Evolutionary conservation across 2,329 filamentous ascomycete species (phyloP).

Genomic region (Fusarium paranaense): DNA sequence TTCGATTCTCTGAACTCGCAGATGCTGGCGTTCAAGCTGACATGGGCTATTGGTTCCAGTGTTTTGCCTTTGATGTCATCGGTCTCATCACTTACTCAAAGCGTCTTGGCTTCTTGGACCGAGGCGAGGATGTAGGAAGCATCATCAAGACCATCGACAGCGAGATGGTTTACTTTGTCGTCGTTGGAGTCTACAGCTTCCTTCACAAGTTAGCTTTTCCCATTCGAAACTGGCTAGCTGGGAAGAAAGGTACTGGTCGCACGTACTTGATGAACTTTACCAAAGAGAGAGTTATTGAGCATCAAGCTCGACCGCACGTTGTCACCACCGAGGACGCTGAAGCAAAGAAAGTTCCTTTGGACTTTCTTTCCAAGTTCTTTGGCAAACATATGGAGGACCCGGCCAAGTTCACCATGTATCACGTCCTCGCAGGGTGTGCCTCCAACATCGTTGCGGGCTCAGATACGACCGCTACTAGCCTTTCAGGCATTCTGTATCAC

Average conservation of each 20-base stretch:
- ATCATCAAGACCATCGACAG: slow-evolving; percentile 21
- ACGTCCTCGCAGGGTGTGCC: background rate
- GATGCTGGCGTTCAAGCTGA: background rate
- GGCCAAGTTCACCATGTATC: background rate
- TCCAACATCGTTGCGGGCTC: slow-evolving; percentile 4
- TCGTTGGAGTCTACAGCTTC: slow-evolving; percentile 5
- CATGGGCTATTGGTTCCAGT: slow-evolving; percentile 31
- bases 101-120: slow-evolving; percentile 21
- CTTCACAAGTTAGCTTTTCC: slow-evolving; percentile 8
- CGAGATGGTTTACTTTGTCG: slow-evolving; percentile 7
- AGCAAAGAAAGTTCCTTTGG: background rate
- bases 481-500: background rate
- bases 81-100: slow-evolving; percentile 31
- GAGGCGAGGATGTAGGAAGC: slow-evolving; percentile 14
- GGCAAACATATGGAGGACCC: background rate
- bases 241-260: slow-evolving; percentile 4
- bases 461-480: background rate
- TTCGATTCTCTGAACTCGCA: slow-evolving; percentile 11
- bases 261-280: slow-evolving; percentile 25
- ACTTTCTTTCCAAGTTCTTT: slow-evolving; percentile 3
- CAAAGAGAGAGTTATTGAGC: slow-evolving; percentile 7
- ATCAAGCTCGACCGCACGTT: slow-evolving; percentile 4
- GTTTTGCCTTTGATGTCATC: slow-evolving; percentile 32
- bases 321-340: background rate
- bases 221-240: slow-evolving; percentile 13